Evolutionary conservation across 192 early-diverging fungal genomes (phyloP), one percentile per base, ranked within the genome.

Genomic region (Backusella psychrophila): DNA sequence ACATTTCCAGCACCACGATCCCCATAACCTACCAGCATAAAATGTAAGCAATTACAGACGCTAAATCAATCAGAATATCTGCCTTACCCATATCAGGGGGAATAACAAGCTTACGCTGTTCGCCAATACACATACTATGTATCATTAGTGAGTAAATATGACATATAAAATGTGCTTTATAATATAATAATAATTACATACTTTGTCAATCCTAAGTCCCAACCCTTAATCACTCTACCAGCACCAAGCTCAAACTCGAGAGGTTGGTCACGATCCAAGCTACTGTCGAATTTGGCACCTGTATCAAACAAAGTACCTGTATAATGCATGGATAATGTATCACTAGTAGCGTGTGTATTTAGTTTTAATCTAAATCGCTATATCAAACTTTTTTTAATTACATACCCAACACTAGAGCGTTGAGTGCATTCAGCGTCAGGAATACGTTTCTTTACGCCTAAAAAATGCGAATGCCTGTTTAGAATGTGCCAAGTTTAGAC

Each of bases 161-260:
- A 2, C 12, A 38, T 29, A 14, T 33, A 33, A 33, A 33, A 33
- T 33, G 33, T 33, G 3, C 33, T 33, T 46, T 11, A 41, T 41
- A 41, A 9, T 41, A 41, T 41, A 4, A 44, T 15, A 17, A 44
- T 44, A 14, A 17, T 19, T 19, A 44, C 69, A 49, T 80, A 84
- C 83, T 82, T 84, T 69, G 83, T 41, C 52, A 93, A 79, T 26
- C 92, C 94, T 79, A 92, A 83, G 71, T 95, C 94, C 94, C 94
- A 95, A 31, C 89, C 94, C 81, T 93, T 89, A 77, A 96, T 96
- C 12, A 96, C 92, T 81, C 84, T 84, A 31, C 89, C 89, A 36
- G 36, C 74, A 74, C 94, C 94, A 19, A 96, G 81, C 6, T 85
- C 86, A 77, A 96, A 94, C 41, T 91, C 88, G 71, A 96, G 90